Evolutionary conservation across 164 flowering plant species (phyloP).

Genomic region (Vitis labrusca): DNA sequence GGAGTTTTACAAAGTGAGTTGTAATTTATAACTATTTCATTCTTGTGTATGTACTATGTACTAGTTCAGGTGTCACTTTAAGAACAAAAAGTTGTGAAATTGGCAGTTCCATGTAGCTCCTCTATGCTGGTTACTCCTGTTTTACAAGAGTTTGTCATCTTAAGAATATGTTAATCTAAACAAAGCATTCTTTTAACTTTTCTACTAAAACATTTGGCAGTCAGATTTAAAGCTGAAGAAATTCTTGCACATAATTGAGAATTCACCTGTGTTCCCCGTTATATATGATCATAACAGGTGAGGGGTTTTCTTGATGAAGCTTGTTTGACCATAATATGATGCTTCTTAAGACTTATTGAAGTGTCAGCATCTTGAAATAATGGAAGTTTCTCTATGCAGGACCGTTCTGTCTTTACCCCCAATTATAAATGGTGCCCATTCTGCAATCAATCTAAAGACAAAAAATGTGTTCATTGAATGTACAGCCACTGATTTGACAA

Average conservation of each 20-base stretch:
- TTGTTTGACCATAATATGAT: not conserved
- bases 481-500: slow-evolving; percentile 92
- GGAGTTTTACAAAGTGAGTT: slow-evolving; percentile 86
- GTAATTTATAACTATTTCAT: not conserved
- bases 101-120: too few species aligned
- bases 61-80: too few species aligned
- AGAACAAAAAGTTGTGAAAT: too few species aligned
- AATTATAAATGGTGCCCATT: slow-evolving; percentile 92
- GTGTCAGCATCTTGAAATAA: not conserved
- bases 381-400: slow-evolving; percentile 42
- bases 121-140: not conserved
- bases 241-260: slow-evolving; percentile 89
- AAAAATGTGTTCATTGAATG: slow-evolving; percentile 95
- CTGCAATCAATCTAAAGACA: slow-evolving; percentile 82
- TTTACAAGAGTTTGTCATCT: not conserved
- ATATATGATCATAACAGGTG: slow-evolving; percentile 85
- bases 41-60: too few species aligned
- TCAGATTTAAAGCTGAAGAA: slow-evolving; percentile 93
- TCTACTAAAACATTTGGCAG: slow-evolving; percentile 40
- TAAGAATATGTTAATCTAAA: too few species aligned
- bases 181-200: too few species aligned
- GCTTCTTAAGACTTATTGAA: not conserved
- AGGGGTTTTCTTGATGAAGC: not conserved
- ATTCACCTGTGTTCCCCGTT: slow-evolving; percentile 84
- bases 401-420: slow-evolving; percentile 94